These are phyloP conservation scores for Remersonia thermophila DNA, from an alignment of 2,329 filamentous ascomycete genomes.

Conservation along the genomic window DNA sequence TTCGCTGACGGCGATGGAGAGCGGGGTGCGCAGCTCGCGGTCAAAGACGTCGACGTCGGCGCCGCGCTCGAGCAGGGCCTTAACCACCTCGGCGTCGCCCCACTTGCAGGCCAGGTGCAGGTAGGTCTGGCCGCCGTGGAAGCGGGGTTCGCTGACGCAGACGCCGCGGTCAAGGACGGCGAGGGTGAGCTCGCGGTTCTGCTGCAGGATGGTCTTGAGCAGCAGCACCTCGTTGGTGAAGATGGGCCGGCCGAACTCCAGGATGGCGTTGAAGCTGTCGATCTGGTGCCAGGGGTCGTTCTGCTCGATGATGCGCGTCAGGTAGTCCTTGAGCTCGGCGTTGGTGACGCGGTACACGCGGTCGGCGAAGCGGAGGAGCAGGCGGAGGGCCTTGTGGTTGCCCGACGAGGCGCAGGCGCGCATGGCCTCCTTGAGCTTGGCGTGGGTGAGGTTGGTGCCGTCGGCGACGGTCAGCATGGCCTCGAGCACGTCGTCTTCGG, in stretches of 20 bases:
- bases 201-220: slow-evolving; percentile 11
- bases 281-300: slow-evolving; percentile 13
- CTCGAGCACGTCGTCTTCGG: slow-evolving; percentile 14
- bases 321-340: slow-evolving; percentile 10
- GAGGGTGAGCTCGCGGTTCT: slow-evolving; percentile 13
- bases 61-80: slow-evolving; percentile 14
- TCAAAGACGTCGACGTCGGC: slow-evolving; percentile 17
- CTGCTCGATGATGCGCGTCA: slow-evolving; percentile 14
- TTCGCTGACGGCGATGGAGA: slow-evolving; percentile 13
- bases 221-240: slow-evolving; percentile 15
- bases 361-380: slow-evolving; percentile 12
- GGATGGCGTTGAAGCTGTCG: slow-evolving; percentile 14
- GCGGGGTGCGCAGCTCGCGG: slow-evolving; percentile 13
- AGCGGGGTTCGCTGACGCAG: slow-evolving; percentile 9
- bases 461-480: slow-evolving; percentile 12
- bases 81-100: slow-evolving; percentile 12
- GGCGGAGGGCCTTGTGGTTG: slow-evolving; percentile 13
- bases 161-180: slow-evolving; percentile 15
- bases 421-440: slow-evolving; percentile 11
- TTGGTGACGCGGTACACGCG: slow-evolving; percentile 9
- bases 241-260: slow-evolving; percentile 11
- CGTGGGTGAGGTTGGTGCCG: slow-evolving; percentile 6
- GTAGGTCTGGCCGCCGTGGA: slow-evolving; percentile 14
- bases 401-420: slow-evolving; percentile 10
- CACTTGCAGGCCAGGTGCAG: slow-evolving; percentile 16